These are phyloP conservation scores for Beauveria asiatica DNA, from an alignment of 2,329 filamentous ascomycete species.

Conservation along the genomic window DNA sequence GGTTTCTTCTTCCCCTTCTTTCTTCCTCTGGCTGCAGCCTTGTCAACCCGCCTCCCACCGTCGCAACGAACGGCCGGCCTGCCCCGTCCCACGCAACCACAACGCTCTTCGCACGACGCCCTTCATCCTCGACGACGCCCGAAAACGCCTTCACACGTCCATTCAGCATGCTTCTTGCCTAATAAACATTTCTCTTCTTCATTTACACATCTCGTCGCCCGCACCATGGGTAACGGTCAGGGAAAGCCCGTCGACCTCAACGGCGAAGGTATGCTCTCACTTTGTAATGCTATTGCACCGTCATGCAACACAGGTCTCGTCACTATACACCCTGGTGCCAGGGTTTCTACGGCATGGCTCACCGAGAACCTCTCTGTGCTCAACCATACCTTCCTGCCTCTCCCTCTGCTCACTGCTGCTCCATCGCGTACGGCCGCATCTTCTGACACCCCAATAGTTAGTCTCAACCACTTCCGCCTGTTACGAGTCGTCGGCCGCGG, in stretches of 20 bases:
- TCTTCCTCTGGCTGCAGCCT: background rate
- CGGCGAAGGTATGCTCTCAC: slow-evolving; percentile 65
- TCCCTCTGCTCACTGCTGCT: background rate
- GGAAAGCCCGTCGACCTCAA: slow-evolving; percentile 88
- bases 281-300: background rate
- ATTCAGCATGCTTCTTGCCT: slow-evolving; percentile 7
- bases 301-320: background rate
- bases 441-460: slow-evolving; percentile 49
- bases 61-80: slow-evolving; percentile 2
- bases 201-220: background rate
- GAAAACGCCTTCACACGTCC: background rate
- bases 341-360: background rate
- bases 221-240: slow-evolving; percentile 82
- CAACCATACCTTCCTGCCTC: background rate
- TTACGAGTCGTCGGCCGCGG: slow-evolving; percentile 94
- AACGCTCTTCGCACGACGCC: background rate
- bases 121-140: background rate
- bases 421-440: background rate
- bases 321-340: background rate
- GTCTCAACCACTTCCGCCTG: slow-evolving; percentile 93
- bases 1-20: background rate
- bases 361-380: background rate
- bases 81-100: background rate
- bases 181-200: background rate
- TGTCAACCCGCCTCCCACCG: background rate